phyloP scores from a whole-genome alignment of 495 filamentous ascomycete genomes.

The Pyronema omphalodes region DNA sequence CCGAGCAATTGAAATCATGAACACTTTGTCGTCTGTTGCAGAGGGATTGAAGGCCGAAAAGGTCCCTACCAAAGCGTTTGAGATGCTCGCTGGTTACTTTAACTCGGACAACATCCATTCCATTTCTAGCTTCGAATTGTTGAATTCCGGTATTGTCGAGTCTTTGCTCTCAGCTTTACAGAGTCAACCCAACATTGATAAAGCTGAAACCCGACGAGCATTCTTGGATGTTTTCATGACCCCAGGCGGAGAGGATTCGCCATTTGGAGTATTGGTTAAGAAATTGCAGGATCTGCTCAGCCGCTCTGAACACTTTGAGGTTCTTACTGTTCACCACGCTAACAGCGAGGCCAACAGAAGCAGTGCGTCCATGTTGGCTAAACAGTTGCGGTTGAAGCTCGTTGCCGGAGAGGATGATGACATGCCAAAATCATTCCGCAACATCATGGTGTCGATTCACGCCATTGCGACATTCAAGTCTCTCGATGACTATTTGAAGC shows the following conservation, averaged over 20 bases:
- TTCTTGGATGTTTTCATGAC: conserved; percentile 93
- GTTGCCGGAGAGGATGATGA: conserved; percentile 80
- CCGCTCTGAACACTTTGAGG: conserved; percentile 93
- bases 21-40: conserved; percentile 52
- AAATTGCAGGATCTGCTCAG: conserved; percentile 93
- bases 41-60: conserved; percentile 16
- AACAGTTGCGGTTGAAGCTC: conserved; percentile 79
- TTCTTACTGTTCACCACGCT: conserved; percentile 71
- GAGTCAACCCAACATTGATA: conserved; percentile 29
- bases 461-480: conserved; percentile 97
- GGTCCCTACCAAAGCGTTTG: conserved; percentile 34
- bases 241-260: conserved; percentile 36
- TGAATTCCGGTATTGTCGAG: conserved; percentile 74
- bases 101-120: conserved; percentile 73
- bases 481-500: conserved; percentile 86
- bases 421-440: conserved; percentile 66
- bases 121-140: conserved; percentile 89
- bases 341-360: conserved; percentile 84
- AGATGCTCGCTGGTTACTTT: conserved; percentile 67
- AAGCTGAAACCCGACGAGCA: conserved; percentile 40
- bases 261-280: conserved; percentile 77
- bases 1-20: conserved; percentile 57
- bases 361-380: conserved; percentile 91
- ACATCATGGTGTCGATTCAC: conserved; percentile 96
- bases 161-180: conserved; percentile 68